Evolutionary conservation across 2,329 filamentous ascomycete genomes (phyloP), one percentile per base, ranked within the genome.

Genomic region (Cadophora sp.): DNA sequence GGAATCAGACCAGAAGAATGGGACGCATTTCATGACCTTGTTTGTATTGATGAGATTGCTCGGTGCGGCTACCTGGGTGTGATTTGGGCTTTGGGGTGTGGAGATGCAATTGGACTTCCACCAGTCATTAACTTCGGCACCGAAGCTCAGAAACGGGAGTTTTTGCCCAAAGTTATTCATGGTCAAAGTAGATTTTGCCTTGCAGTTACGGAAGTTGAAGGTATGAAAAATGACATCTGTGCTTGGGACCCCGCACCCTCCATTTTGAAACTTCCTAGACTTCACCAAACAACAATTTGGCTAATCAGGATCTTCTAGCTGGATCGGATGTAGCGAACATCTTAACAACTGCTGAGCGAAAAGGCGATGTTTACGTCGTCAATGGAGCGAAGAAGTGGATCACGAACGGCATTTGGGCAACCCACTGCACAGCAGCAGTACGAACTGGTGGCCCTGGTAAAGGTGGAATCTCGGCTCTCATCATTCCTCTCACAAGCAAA

Each of bases 311-410:
- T 4, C 27, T 4, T 30, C 20, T 67, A 67, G 94, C 93, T 16
- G 95, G 94, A 59, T 93, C 90, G 71, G 95, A 98, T 77, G 95
- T 98, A 18, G 94, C 94, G 70, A 97, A 96, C 81, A 80, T 98
- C 73, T 94, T 90, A 18, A 97, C 94, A 80, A 94, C 97, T 83
- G 95, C 95, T 47, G 96, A 96, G 85, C 86, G 97, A 63, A 92
- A 87, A 71, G 91, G 94, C 73, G 94, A 97, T 74, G 94, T 94
- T 77, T 98, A 95, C 81, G 97, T 97, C 72, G 94, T 97, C 81
- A 97, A 97, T 76, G 94, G 94, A 67, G 94, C 97, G 86, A 97
- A 97, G 90, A 97, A 97, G 83, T 97, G 94, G 94, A 97, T 97
- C 81, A 97, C 94, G 77, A 97, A 97, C 82, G 94, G 94, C 76